Base-by-base conservation (phyloP, 2,329 filamentous ascomycete genomes). In the Trichoderma koningiopsis region DNA sequence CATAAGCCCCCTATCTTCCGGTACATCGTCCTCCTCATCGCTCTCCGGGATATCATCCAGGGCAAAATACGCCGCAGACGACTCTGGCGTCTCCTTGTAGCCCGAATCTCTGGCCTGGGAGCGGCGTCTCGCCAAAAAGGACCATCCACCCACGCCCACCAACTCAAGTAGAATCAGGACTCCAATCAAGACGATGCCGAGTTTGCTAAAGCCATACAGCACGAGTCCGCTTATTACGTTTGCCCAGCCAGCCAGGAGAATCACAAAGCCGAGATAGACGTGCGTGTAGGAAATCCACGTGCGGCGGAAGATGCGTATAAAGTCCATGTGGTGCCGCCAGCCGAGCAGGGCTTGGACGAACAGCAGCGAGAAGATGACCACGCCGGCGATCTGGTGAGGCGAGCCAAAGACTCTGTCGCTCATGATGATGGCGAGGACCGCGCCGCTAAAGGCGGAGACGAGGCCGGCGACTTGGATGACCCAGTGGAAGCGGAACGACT, bases 401-500 rank as follows among this genome's bases (percentile, higher is more conserved):
- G 68, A 66, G 53, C 33, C 59, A 47, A 62, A 65, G 37, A 70
- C 33, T 14, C 24, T 35, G n/a, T 67, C 31, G 40, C 65, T 65
- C 61, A 60, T 68, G 24, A 59, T 16, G 31, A 66, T 65, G 31
- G 67, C 67, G 19, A 56, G 31, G 31, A 63, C 49, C 3, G 69
- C 71, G 55, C 60, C 71, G 14, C 56, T 40, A 19, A 69, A 53
- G 33, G 67, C 70, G 11, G 55, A 35, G 0, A 66, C 60, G 11
- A 59, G 40, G 35, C 62, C 71, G 6, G 49, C 58, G 7, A 63
- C 13, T 31, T 74, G 72, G 40, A 73, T 63, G 58, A 71, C 58
- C 72, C 72, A 74, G 57, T 74, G 72, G 52, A 70, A 71, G 16
- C 67, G 71, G 68, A 73, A 73, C 2, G 72, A 66, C 8, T 49